These are phyloP conservation scores for Cyathus striatus DNA, from an alignment of 768 basidiomycete genomes.

Conservation along the genomic window DNA sequence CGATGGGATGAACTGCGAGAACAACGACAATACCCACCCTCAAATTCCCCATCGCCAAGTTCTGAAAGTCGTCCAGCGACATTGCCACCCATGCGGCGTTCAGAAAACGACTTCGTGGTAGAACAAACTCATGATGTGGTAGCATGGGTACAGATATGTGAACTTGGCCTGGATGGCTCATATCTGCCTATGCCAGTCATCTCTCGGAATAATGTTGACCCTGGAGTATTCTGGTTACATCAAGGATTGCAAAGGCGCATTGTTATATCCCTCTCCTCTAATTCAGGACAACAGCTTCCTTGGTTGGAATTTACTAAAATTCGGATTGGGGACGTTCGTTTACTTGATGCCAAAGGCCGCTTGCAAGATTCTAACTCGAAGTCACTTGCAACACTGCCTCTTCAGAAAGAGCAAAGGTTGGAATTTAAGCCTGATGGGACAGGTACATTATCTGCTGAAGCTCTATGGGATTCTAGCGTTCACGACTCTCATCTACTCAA, in stretches of 20 bases:
- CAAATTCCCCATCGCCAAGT: constrained; percentile 26
- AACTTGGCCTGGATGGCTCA: constrained; percentile 79
- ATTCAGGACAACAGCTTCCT: constrained; percentile 85
- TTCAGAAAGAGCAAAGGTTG: constrained; percentile 66
- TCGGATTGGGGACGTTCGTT: constrained; percentile 76
- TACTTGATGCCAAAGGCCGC: constrained; percentile 80
- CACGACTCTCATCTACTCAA: constrained; percentile 87
- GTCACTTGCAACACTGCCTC: constrained; percentile 63
- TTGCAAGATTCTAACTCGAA: constrained; percentile 75
- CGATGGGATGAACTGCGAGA: constrained; percentile 94
- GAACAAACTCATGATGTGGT: constrained; percentile 90
- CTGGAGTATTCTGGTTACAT: constrained; percentile 82
- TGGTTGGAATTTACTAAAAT: constrained; percentile 80
- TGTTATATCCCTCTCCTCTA: constrained; percentile 70
- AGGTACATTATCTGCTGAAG: constrained; percentile 59
- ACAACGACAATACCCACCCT: constrained; percentile 44
- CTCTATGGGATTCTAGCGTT: constrained; percentile 90
- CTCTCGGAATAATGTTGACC: constrained; percentile 68
- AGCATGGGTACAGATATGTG: constrained; percentile 80
- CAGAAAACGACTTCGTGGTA: constrained; percentile 87
- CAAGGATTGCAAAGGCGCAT: constrained; percentile 92
- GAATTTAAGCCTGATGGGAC: constrained; percentile 86
- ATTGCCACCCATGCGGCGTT: constrained; percentile 79
- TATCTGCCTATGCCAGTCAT: constrained; percentile 83
- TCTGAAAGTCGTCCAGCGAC: constrained; percentile 35